Evolutionary conservation across 257 asterid genomes (phyloP).

Genomic region (Solanum corneliomulleri): DNA sequence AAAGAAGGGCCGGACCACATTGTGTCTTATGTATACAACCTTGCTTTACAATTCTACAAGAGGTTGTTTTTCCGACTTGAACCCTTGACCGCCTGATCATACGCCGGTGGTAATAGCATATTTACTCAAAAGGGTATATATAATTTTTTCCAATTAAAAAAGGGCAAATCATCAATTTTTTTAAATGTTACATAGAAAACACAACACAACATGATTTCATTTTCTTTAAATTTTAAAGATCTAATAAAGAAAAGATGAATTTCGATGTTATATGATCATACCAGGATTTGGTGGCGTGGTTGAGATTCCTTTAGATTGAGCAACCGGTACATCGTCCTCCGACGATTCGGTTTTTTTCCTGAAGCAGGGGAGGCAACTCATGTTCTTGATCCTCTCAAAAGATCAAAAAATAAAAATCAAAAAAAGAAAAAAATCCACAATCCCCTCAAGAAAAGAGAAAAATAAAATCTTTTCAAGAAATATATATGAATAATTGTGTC

Average conservation of each 20-base stretch:
- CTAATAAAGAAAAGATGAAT: neutral
- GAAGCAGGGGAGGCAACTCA: conserved; percentile 1
- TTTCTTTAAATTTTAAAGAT: neutral
- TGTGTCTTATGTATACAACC: neutral
- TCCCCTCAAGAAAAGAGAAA: neutral
- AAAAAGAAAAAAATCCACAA: neutral
- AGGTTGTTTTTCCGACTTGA: neutral
- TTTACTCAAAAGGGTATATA: neutral
- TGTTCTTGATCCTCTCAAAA: neutral
- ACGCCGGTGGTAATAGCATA: neutral
- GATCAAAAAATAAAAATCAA: neutral
- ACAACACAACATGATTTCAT: neutral
- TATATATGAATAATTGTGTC: neutral
- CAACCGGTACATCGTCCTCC: neutral
- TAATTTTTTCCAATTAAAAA: neutral
- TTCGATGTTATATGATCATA: neutral
- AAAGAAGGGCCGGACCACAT: neutral
- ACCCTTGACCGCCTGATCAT: neutral
- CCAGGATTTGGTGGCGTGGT: neutral
- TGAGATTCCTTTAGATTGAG: neutral
- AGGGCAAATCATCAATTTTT: neutral
- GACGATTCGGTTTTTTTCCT: neutral
- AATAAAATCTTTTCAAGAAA: neutral
- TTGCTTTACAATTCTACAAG: neutral
- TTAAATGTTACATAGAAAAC: neutral